Evolutionary conservation across 2,329 filamentous ascomycete genomes (phyloP).

Genomic region (Dactylonectria estremocensis): DNA sequence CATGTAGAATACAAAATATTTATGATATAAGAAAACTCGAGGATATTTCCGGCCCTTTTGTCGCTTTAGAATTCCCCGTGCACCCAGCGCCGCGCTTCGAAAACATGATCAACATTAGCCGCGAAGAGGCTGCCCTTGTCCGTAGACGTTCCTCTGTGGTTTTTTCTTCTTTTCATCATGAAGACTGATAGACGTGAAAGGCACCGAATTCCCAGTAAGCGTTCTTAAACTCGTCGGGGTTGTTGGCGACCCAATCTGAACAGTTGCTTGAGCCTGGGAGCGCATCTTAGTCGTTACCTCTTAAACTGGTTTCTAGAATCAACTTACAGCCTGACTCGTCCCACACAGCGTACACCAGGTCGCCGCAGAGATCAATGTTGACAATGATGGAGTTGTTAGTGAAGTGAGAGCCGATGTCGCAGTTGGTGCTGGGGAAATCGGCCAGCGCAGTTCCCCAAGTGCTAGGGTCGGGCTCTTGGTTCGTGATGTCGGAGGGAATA

Average conservation of each 20-base stretch:
- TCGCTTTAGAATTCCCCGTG: neutral
- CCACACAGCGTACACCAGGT: slow-evolving; percentile 65
- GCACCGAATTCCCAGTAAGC: slow-evolving; percentile 77
- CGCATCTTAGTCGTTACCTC: slow-evolving; percentile 13
- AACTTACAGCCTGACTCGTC: slow-evolving; percentile 61
- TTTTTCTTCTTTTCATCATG: slow-evolving; percentile 30
- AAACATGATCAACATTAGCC: slow-evolving; percentile 14
- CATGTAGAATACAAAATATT: slow-evolving; percentile 33
- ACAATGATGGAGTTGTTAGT: slow-evolving; percentile 76
- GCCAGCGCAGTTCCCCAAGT: slow-evolving; percentile 74
- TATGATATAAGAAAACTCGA: slow-evolving; percentile 26
- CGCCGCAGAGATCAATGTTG: slow-evolving; percentile 77
- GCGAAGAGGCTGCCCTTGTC: neutral
- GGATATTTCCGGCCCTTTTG: slow-evolving; percentile 15
- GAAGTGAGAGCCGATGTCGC: slow-evolving; percentile 73
- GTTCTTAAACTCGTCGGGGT: slow-evolving; percentile 68
- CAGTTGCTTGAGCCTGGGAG: slow-evolving; percentile 68
- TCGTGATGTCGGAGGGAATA: slow-evolving; percentile 68
- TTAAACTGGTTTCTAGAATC: too few relatives aligned
- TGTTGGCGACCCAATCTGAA: slow-evolving; percentile 70
- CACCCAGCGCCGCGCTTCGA: slow-evolving; percentile 45
- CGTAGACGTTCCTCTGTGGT: neutral
- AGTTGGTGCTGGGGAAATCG: slow-evolving; percentile 76
- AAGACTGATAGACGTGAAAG: slow-evolving; percentile 69
- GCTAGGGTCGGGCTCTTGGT: slow-evolving; percentile 69